A percentile compares a stretch with the other conserved stretches of the same genome.
Conservation (phyloP, 2,329 filamentous ascomycete genomes). For the Colletotrichum navitas region DNA sequence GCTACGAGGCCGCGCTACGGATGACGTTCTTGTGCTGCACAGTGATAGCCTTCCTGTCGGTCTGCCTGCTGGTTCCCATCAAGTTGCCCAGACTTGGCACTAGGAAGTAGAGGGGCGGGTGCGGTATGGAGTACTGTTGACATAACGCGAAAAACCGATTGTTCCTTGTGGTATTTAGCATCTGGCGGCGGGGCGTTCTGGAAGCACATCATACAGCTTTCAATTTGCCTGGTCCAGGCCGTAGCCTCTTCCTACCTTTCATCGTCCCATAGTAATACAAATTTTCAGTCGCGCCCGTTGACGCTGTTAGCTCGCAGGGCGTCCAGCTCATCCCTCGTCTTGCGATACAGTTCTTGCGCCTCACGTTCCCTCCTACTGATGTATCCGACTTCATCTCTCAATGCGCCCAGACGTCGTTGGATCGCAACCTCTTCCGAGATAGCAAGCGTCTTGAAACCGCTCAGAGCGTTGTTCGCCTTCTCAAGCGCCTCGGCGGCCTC, state of each 20-base stretch:
- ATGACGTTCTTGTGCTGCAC: slow-evolving; percentile 60
- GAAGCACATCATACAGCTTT: slow-evolving; percentile 22
- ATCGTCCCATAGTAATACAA: slow-evolving; percentile 21
- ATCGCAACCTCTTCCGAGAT: slow-evolving; percentile 85
- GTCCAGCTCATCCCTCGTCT: slow-evolving; percentile 82
- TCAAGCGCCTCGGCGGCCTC: slow-evolving; percentile 81
- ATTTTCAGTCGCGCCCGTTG: slow-evolving; percentile 41
- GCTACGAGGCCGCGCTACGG: slow-evolving; percentile 66
- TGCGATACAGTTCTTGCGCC: slow-evolving; percentile 87
- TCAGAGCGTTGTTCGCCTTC: slow-evolving; percentile 78
- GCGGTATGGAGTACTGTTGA: too few species aligned
- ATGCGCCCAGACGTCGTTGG: slow-evolving; percentile 75
- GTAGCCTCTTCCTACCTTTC: background rate
- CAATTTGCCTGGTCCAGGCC: slow-evolving; percentile 25
- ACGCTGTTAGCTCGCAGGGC: slow-evolving; percentile 60
- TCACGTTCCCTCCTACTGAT: slow-evolving; percentile 87
- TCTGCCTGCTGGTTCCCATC: slow-evolving; percentile 63
- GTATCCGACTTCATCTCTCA: slow-evolving; percentile 87
- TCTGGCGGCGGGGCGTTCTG: background rate
- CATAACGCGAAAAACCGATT: background rate
- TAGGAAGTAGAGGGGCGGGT: slow-evolving; percentile 50
- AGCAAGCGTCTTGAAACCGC: slow-evolving; percentile 80
- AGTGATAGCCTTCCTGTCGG: slow-evolving; percentile 61
- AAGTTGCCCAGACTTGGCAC: slow-evolving; percentile 66
- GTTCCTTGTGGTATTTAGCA: background rate